Base-by-base conservation (phyloP, 139 green algal species). In the Auxenochlorella pyrenoidosa region DNA sequence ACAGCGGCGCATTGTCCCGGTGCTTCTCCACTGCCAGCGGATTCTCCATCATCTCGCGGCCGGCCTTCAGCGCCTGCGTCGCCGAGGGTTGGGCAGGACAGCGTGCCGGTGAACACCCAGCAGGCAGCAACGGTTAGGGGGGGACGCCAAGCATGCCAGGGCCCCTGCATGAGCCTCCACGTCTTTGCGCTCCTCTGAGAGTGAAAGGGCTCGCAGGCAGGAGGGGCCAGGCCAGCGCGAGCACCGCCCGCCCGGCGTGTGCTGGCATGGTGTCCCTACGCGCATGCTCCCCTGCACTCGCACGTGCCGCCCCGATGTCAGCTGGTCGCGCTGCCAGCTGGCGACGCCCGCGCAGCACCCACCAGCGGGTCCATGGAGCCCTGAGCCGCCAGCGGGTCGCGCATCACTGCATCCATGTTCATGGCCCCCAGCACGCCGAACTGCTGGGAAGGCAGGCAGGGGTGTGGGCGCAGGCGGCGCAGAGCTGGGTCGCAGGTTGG, bases 41-140 rank as follows among this genome's bases (percentile, higher is more conserved):
- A 40, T 85, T 66, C 0, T 36, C 54, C 8, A 44, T 3, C 79
- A 84, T 36, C 58, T 84, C 79, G 3, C 18, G 26, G 36, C 43
- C 58, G 13, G 79, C 79, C 38, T 73, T 72, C 36, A 84, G 26
- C 5, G 79, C 79, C 79, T 84, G 79, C 79, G 18, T 13, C 13
- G 68, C 13, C 54, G 15, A 24, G 18, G 54, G 15, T 28, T 24
- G 54, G 15, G 18, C 54, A 63, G 54, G 24, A 71, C 63, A 71
- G 63, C 28, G 28, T 71, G 24, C 63, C 22, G 28, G 63, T 13
- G 1, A 71, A 36, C 24, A 71, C 28, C 63, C 12, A 63, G 2
- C 2, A 28, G 54, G 54, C 12, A 68, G 19, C n/a, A n/a, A n/a
- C n/a, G n/a, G n/a, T n/a, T n/a, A n/a, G n/a, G n/a, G n/a, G n/a